These are phyloP conservation scores for Raddia guianensis DNA, from an alignment of 176 grass and related monocot genomes.

Conservation along the genomic window DNA sequence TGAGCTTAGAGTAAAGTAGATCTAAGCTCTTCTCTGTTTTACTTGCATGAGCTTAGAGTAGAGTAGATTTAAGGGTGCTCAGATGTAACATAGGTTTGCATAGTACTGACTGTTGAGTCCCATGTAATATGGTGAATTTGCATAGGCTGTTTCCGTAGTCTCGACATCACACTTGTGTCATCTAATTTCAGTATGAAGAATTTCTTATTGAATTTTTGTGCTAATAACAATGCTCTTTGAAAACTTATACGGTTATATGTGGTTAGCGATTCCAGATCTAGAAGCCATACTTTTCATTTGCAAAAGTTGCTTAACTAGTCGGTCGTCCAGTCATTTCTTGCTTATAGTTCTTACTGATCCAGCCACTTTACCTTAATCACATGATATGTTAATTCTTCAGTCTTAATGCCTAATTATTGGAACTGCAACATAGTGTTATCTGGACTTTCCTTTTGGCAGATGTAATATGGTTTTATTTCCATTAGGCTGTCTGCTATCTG, in stretches of 20 bases:
- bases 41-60: neutral
- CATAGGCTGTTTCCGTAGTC: neutral
- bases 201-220: neutral
- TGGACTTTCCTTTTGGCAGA: neutral
- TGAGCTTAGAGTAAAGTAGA: slow-evolving; percentile 2
- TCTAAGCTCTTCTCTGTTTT: slow-evolving; percentile 3
- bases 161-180: neutral
- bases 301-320: slow-evolving; percentile 9
- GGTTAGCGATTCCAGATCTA: neutral
- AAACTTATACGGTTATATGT: neutral
- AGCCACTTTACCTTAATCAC: neutral
- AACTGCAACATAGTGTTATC: neutral
- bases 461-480: neutral
- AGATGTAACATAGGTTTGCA: neutral
- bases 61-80: slow-evolving; percentile 6
- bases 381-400: neutral
- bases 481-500: neutral
- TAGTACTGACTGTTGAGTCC: neutral
- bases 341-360: neutral
- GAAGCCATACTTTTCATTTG: slow-evolving; percentile 1
- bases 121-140: neutral
- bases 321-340: neutral
- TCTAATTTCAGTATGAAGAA: neutral
- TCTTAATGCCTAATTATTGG: neutral
- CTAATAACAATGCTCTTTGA: neutral